Conservation (phyloP, 2,329 filamentous ascomycete species). For the Phialocephala sp. region DNA sequence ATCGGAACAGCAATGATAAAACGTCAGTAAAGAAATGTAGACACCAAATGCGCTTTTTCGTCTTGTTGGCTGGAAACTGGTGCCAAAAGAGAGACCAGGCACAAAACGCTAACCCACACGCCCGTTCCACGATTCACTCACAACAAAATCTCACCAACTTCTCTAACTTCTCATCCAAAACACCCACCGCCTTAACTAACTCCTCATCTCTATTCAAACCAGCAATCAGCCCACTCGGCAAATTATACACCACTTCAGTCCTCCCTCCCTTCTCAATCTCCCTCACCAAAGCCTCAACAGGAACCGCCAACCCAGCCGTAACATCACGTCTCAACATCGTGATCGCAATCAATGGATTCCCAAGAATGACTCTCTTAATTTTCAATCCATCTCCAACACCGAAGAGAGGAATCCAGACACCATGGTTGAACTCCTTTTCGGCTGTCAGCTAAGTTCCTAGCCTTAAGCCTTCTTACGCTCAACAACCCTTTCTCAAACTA, state of each 20-base stretch:
- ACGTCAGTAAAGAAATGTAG: no score
- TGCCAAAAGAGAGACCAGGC: no score
- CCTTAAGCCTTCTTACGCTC: no score
- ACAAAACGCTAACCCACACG: no score
- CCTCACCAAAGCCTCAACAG: conserved; percentile 33
- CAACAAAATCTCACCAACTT: conserved; percentile 17
- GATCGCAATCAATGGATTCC: conserved; percentile 36
- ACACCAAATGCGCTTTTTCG: no score
- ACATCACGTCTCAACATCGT: conserved; percentile 34
- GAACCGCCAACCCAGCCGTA: conserved; percentile 31
- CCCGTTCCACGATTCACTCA: not conserved
- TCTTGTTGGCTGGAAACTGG: no score
- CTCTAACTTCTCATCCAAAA: conserved; percentile 31
- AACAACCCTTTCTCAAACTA: no score
- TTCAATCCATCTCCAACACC: conserved; percentile 24
- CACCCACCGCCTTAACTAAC: conserved; percentile 24
- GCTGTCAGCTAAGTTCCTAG: not conserved
- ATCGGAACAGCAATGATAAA: no score
- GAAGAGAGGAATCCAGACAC: conserved; percentile 32
- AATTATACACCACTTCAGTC: conserved; percentile 31
- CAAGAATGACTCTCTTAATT: conserved; percentile 32
- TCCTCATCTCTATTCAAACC: conserved; percentile 19
- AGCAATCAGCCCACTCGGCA: conserved; percentile 32
- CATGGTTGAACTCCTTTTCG: conserved; percentile 33
- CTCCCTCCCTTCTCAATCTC: conserved; percentile 30